Evolutionary conservation across 192 early-diverging fungal genomes (phyloP), one percentile per base, ranked within the genome.

Genomic region (Pecoramyces ruminantium): DNA sequence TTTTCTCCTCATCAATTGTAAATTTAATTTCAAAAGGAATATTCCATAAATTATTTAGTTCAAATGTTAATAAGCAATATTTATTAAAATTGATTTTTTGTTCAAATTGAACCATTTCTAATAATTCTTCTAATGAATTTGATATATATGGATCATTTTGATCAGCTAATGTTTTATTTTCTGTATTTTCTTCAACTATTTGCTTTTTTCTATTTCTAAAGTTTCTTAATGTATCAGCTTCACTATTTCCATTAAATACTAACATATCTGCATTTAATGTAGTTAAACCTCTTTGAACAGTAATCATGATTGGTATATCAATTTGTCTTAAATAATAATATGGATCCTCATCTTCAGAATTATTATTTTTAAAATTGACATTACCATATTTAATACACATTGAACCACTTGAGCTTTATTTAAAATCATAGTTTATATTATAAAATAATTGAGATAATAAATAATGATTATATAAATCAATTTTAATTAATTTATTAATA

Each of bases 31-130:
- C 91, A 82, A 95, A 94, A 25, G 92, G 88, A 21, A 89, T 83
- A 12, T 86, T 90, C 91, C 92, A 93, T 18, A 88, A 82, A 83
- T 95, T 95, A 67, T 89, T 83, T 29, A 95, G 83, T 87, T 95
- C 94, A 86, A 95, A 82, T 13, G 92, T 94, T 29, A 95, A 83
- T 29, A 95, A 79, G 86, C 91, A 95, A 77, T 91, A 93, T 30
- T 94, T 91, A 78, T 88, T 86, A 81, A 67, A 67, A 6, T 85
- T 84, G 78, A 84, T 87, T 77, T 77, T 80, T 80, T 17, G 81
- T 85, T 51, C 85, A 78, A 81, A 83, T 84, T 82, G 83, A 86
- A 81, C 85, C 82, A 78, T 77, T 83, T 78, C 83, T 30, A 85
- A 83, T 42, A 89, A 77, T 79, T 89, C 87, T 81, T 88, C 87